phyloP scores from a whole-genome alignment of 2,329 filamentous ascomycete species.

The Nannizzia gypsea region DNA sequence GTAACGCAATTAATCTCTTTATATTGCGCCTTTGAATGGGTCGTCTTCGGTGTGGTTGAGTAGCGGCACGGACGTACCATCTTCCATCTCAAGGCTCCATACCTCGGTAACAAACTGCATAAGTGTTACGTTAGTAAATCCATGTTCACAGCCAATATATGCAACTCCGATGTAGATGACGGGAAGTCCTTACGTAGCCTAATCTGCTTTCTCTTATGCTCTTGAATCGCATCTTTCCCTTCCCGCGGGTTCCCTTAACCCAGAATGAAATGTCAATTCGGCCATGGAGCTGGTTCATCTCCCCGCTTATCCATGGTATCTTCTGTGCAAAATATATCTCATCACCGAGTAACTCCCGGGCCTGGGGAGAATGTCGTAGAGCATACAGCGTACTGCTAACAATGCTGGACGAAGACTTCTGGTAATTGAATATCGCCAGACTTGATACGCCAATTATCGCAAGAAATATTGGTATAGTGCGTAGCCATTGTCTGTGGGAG shows the following conservation, averaged over 20 bases:
- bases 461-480: conserved; percentile 71
- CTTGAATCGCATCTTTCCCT: conserved; percentile 67
- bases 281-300: conserved; percentile 90
- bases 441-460: conserved; percentile 57
- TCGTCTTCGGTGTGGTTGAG: conserved; percentile 57
- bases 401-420: conserved; percentile 77
- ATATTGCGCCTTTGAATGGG: conserved; percentile 45
- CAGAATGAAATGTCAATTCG: conserved; percentile 75
- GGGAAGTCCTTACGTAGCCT: conserved; percentile 39
- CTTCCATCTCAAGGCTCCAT: conserved; percentile 68
- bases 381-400: conserved; percentile 87
- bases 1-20: background rate
- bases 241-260: conserved; percentile 64
- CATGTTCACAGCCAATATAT: background rate
- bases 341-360: conserved; percentile 70
- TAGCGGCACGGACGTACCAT: conserved; percentile 60
- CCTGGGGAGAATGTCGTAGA: conserved; percentile 64
- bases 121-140: background rate
- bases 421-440: conserved; percentile 97
- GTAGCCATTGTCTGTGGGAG: conserved; percentile 49
- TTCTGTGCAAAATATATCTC: conserved; percentile 69
- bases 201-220: conserved; percentile 58
- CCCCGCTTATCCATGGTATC: conserved; percentile 72
- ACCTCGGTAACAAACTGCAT: conserved; percentile 72
- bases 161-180: background rate